Base-by-base conservation (phyloP, 176 grass and related monocot genomes). In the Urochloa ruziziensis region DNA sequence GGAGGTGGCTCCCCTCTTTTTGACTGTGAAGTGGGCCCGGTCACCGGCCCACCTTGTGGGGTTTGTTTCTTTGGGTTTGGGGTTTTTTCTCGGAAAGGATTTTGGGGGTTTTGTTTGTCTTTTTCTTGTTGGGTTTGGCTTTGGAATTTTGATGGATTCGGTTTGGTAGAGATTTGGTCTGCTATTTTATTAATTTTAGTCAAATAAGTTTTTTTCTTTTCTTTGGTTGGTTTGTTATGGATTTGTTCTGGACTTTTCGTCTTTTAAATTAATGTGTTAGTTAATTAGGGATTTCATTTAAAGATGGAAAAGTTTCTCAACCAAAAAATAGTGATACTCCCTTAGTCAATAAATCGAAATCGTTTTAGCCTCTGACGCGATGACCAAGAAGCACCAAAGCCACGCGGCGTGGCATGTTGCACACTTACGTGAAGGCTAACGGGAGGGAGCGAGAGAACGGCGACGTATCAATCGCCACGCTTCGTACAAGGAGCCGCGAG, bases 21-120 rank as follows among this genome's bases (percentile, higher is more conserved):
- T 86, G 72, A 82, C 62, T 82, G 83, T 18, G 18, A 3, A 2
- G 44, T 82, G 79, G 88, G 78, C 21, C 83, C 80, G 5, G 6
- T 12, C 13, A 12, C 29, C 23, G 51, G 80, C 37, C 35, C 68
- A 28, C 14, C 43, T 70, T 28, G 34, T 76, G 70, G 71, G 78
- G 29, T 66, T 85, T 65, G 62, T 63, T 65, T 64, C 19, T 42
- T 35, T 34, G 62, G 23, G 29, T 69, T 71, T 62, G 62, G 17
- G 14, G 66, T n/a, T n/a, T n/a, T 59, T 61, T 36, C 62, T 60
- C 7, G 43, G 28, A 36, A 67, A 77, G 25, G 19, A 4, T 27
- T 46, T 73, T 19, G 24, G 67, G 15, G 10, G 10, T 56, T 78
- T 44, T 70, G 39, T 68, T 62, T 21, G 5, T 10, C 18, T 32